Evolutionary conservation across 2,329 filamentous ascomycete species (phyloP).

Genomic region (Canariomyces notabilis): DNA sequence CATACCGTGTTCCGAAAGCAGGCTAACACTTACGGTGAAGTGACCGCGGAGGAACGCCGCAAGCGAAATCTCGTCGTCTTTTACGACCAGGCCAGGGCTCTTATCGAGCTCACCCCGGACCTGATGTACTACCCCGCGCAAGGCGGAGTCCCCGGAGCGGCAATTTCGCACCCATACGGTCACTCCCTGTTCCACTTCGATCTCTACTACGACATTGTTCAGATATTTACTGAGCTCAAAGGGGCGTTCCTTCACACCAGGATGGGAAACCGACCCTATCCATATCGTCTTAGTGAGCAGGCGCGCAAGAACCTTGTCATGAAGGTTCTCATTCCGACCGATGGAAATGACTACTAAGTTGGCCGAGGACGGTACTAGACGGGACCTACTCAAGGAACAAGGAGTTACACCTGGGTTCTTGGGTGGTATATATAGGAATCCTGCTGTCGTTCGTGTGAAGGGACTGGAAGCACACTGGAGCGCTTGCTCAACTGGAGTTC

Average conservation of each 20-base stretch:
- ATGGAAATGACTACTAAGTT: not conserved
- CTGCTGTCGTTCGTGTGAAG: too few relatives aligned
- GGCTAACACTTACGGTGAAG: not conserved
- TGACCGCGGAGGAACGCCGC: not conserved
- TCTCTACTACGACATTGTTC: not conserved
- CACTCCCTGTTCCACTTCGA: not conserved
- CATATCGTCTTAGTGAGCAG: not conserved
- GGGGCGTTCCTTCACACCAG: not conserved
- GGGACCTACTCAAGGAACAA: too few relatives aligned
- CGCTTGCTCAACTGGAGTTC: too few relatives aligned
- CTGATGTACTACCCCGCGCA: not conserved
- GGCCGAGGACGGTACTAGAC: too few relatives aligned
- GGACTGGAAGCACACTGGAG: too few relatives aligned
- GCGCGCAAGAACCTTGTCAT: not conserved
- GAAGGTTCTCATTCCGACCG: not conserved
- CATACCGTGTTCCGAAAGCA: not conserved
- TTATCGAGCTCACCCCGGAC: not conserved
- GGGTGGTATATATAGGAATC: too few relatives aligned
- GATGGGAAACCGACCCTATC: not conserved
- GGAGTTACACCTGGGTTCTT: too few relatives aligned
- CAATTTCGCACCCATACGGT: not conserved
- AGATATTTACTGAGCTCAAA: not conserved
- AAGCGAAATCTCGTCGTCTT: not conserved
- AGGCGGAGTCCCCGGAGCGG: too few relatives aligned
- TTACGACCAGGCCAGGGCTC: not conserved